Evolutionary conservation across 2,329 filamentous ascomycete genomes (phyloP), one percentile per base, ranked within the genome.

Genomic region (Scedosporium minutisporum): DNA sequence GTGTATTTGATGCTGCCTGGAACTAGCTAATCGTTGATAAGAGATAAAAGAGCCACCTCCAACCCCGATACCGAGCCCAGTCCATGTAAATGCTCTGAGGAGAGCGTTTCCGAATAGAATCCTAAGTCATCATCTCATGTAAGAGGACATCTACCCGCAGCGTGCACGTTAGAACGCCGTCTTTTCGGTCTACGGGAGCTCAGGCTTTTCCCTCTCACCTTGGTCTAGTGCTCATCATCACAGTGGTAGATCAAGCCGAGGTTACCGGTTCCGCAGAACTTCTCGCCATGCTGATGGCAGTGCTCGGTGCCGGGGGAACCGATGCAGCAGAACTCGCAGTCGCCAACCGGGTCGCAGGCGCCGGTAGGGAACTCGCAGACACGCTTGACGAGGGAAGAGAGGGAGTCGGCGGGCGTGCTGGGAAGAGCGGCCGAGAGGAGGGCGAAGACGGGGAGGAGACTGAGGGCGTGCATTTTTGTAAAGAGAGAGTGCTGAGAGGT

Each of bases 181-280:
- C 16, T 18, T 6, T 6, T 6, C 7, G 4, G 14, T 21, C 18
- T 46, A 21, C 14, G 18, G 16, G 18, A 46, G 6, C 16, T 7
- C 16, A 6, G 44, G 9, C 44, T 3, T 81, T 78, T 78, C 78
- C 46, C 4, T 23, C 55, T n/a, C 7, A 38, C 57, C 18, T 18
- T 21, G 3, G 16, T 29, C 42, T 27, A 44, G 58, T 60, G 58
- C n/a, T 60, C 58, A 10, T 48, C 41, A 48, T 60, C 58, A n/a
- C 58, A 60, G 23, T 60, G 58, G 23, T 60, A 60, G 58, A 60
- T n/a, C 5, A 60, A 21, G 3, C 58, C 58, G 16, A 18, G 33
- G 16, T 48, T n/a, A 25, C 21, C 21, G 3, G 29, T 44, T 0
- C 58, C 58, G 14, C 58, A 60, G 3, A 23, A 9, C 12, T 6